Evolutionary conservation across 306 rosid species (phyloP), one percentile per base, ranked within the genome.

Genomic region (Trichosanthes cucumerina): DNA sequence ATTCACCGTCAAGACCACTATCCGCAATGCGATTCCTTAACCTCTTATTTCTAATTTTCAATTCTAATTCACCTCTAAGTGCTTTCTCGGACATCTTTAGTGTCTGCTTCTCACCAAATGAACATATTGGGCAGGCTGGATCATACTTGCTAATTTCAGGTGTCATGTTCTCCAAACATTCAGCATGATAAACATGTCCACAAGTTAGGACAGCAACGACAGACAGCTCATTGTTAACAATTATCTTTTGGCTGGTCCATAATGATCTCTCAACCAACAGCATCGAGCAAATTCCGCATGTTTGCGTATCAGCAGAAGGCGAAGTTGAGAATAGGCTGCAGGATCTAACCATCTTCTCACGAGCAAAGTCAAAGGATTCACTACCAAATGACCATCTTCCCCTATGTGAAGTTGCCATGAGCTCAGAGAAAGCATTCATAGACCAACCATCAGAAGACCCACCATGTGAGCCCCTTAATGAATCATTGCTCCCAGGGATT

Each of bases 381-480:
- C 95, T 89, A 50, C 91, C 93, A 84, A 88, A 89, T 66, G 97
- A 94, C 94, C 96, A 90, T 80, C 92, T 89, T 56, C 90, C 98
- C 80, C 87, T 91, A 41, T 71, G 79, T 60, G 97, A 88, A 81
- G 87, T 80, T 43, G 90, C 91, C 93, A 86, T 86, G 52, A 85
- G 88, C 87, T 87, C 96, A 79, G 93, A 87, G 87, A 94, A 89
- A 66, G 91, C 93, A 87, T 89, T 84, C 87, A 90, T 81, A 78
- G 97, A 94, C 92, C 98, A 94, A 83, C 93, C 84, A 80, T 90
- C 96, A 46, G 95, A 92, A 71, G 97, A 92, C 31, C 89, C 94
- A 72, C 88, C 89, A 52, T 56, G 83, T 72, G 96, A 89, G 43
- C 82, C 86, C 86, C 83, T 82, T 43, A 84, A 47, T 26, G 87